Conservation (phyloP, 805 yeast species). For the Starmerella gropengiesseri region DNA sequence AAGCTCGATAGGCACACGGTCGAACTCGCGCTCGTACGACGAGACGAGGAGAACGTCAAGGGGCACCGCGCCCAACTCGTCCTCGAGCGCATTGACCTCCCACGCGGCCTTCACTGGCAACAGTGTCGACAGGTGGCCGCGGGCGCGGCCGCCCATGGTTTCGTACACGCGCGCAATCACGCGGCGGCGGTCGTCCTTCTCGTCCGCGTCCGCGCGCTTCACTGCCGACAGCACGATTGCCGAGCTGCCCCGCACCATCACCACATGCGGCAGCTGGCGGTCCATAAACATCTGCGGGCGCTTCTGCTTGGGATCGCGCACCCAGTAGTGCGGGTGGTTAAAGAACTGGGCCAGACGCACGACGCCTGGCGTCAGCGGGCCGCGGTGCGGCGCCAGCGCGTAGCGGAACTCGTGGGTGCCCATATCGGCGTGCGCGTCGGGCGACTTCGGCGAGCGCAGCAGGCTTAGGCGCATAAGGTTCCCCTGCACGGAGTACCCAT, state of each 20-base stretch:
- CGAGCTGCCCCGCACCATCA: conserved; percentile 36
- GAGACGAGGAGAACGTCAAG: conserved; percentile 25
- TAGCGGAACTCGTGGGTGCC: conserved; percentile 75
- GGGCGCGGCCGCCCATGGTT: conserved; percentile 68
- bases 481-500: conserved; percentile 92
- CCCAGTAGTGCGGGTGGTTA: conserved; percentile 41
- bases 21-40: conserved; percentile 17
- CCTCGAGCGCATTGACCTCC: conserved; percentile 35
- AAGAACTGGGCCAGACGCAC: conserved; percentile 70
- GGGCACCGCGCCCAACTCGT: conserved; percentile 27
- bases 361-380: conserved; percentile 50
- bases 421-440: conserved; percentile 92
- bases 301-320: conserved; percentile 10
- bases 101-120: conserved; percentile 46
- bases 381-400: conserved; percentile 74
- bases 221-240: conserved; percentile 62
- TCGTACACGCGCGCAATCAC: conserved; percentile 73
- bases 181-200: conserved; percentile 38
- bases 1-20: conserved; percentile 34
- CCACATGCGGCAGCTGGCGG: conserved; percentile 13
- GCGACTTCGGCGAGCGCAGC: conserved; percentile 84
- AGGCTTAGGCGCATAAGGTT: conserved; percentile 76
- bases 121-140: conserved; percentile 40
- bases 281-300: conserved; percentile 10
- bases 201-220: conserved; percentile 83